A percentile compares a stretch with the other conserved stretches of the same genome.
Evolutionary conservation across 805 yeast genomes (phyloP).

Genomic region (Metschnikowia aberdeeniae): DNA sequence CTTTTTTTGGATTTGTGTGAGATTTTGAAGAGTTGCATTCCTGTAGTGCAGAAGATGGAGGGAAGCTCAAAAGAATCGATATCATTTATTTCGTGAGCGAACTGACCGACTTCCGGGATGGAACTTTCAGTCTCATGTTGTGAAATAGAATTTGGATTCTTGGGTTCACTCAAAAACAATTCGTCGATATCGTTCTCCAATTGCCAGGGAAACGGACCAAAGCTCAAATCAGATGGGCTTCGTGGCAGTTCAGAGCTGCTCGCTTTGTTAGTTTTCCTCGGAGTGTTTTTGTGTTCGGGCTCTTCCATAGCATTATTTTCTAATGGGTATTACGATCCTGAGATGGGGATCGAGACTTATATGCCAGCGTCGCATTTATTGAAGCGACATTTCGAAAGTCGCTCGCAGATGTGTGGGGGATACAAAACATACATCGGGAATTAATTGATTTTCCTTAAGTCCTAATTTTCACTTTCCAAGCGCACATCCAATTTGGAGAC

Average conservation of each 20-base stretch:
- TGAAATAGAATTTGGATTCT: neutral
- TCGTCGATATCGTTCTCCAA: neutral
- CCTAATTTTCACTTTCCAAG: slow-evolving; percentile 39
- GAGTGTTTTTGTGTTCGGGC: neutral
- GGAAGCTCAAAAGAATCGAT: slow-evolving; percentile 16
- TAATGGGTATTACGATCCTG: too few relatives aligned
- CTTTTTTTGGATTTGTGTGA: slow-evolving; percentile 67
- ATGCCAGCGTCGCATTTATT: too few relatives aligned
- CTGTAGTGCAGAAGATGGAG: slow-evolving; percentile 47
- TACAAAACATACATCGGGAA: too few relatives aligned
- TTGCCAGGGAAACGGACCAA: neutral
- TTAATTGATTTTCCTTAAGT: neutral
- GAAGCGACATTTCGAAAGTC: too few relatives aligned
- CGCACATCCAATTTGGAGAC: slow-evolving; percentile 67
- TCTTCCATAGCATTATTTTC: slow-evolving; percentile 1
- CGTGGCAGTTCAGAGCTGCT: neutral
- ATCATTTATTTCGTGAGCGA: slow-evolving; percentile 3
- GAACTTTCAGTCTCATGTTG: neutral
- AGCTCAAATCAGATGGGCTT: neutral
- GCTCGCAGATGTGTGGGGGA: too few relatives aligned
- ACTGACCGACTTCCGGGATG: neutral
- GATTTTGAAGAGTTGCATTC: slow-evolving; percentile 61
- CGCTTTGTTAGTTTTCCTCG: neutral
- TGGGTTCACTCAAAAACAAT: neutral
- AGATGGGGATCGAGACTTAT: too few relatives aligned